phyloP scores from a whole-genome alignment of 495 filamentous ascomycete species.

The Oidiodendron maius region DNA sequence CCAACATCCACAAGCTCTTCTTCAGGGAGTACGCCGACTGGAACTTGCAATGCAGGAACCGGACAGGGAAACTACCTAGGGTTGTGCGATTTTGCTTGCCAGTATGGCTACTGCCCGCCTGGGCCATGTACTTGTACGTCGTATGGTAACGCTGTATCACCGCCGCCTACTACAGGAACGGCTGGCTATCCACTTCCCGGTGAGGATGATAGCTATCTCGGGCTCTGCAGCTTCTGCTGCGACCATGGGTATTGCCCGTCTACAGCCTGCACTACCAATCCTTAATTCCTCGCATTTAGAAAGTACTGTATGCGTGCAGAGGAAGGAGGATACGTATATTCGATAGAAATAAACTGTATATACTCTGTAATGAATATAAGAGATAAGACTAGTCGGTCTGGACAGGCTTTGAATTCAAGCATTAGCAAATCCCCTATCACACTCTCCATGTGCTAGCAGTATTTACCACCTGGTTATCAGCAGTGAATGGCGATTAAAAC shows the following conservation, averaged over 20 bases:
- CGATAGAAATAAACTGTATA: no score
- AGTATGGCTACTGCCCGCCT: constrained; percentile 13
- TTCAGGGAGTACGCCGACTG: not conserved
- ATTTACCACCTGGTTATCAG: no score
- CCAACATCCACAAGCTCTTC: not conserved
- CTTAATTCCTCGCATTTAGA: no score
- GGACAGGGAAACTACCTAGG: constrained; percentile 17
- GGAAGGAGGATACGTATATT: no score
- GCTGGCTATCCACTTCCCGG: constrained; percentile 8
- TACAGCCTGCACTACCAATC: constrained; percentile 11
- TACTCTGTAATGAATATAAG: no score
- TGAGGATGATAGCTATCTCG: constrained; percentile 17
- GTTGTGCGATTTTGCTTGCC: constrained; percentile 17
- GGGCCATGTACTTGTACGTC: constrained; percentile 14
- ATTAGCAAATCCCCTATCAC: no score
- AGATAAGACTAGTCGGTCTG: no score
- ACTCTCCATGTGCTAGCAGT: no score
- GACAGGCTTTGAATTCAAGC: no score
- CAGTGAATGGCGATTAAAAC: no score
- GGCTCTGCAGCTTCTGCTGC: constrained; percentile 17
- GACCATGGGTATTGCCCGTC: constrained; percentile 16
- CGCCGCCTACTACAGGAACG: constrained; percentile 10
- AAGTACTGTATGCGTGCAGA: no score
- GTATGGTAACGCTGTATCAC: constrained; percentile 6
- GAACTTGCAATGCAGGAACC: constrained; percentile 12